Evolutionary conservation across 1,139 yeast genomes (phyloP), one percentile per base, ranked within the genome.

Genomic region (Pichia sp.): DNA sequence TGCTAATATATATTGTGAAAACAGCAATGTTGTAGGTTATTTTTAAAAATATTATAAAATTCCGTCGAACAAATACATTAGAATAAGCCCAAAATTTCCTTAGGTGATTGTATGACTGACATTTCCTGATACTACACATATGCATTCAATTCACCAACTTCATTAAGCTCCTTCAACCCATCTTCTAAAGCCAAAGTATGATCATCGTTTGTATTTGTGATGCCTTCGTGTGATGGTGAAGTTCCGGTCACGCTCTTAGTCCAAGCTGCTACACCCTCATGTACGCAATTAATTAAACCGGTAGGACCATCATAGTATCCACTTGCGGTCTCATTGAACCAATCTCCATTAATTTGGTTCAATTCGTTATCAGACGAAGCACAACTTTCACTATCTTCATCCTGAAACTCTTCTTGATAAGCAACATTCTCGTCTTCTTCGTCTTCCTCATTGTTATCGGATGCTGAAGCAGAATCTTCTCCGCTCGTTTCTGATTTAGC

Each of bases 221-320:
- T 16, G 11, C 9, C 23, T 16, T 16, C 3, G 35, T 28, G 16
- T 42, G 27, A 11, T 39, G 37, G 10, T 38, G 23, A 7, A 45
- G 40, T 11, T 16, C 23, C 23, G 23, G 23, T 23, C 11, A 35
- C 37, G 11, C 45, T 51, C 40, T 49, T 53, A 41, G 42, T 49
- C 51, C 54, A 46, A 26, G 56, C 52, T 38, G 52, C 58, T 39
- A 53, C 42, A n/a, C 54, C 51, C 10, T 50, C 58, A 36, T 52
- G 56, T 3, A 58, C 60, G 3, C 52, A 65, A 27, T 81, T 72
- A 33, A 82, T 66, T 64, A 81, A 65, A 0, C 88, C 87, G 0
- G 88, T 78, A 0, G 87, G 85, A 0, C 90, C 90, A 34, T 78
- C 79, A 36, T 81, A 81, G 36, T 42, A 44, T 7, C 46, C 48